Conservation (phyloP, 1,284 basidiomycete species). For the Sanghuangporus weigelae region DNA sequence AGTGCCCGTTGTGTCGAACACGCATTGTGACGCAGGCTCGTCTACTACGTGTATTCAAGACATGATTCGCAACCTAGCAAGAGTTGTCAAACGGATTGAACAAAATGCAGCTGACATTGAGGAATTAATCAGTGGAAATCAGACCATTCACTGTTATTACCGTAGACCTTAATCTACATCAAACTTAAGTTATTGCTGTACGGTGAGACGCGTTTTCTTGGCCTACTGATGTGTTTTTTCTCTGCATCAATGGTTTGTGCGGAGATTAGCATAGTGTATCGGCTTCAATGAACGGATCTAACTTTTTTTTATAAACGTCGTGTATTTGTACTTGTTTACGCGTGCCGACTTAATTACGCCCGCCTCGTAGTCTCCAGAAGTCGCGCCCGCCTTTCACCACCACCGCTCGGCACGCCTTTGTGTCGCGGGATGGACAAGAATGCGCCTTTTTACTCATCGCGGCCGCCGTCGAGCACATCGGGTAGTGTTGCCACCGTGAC, state of each 20-base stretch:
- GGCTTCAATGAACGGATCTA: not conserved
- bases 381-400: too few relatives aligned
- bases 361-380: too few relatives aligned
- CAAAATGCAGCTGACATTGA: too few relatives aligned
- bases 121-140: too few relatives aligned
- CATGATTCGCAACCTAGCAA: conserved; percentile 31
- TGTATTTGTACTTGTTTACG: not conserved
- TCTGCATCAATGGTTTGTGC: not conserved
- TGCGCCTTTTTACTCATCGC: not conserved
- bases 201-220: not conserved
- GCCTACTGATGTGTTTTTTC: not conserved
- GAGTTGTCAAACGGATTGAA: too few relatives aligned
- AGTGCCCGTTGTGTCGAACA: conserved; percentile 84
- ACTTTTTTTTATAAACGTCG: not conserved
- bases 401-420: too few relatives aligned
- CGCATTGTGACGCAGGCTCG: conserved; percentile 79
- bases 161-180: too few relatives aligned
- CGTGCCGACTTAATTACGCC: not conserved
- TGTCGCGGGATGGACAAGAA: too few relatives aligned
- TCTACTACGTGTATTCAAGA: conserved; percentile 75
- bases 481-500: not conserved
- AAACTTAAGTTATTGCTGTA: too few relatives aligned
- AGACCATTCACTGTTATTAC: too few relatives aligned
- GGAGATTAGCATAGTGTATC: too few relatives aligned
- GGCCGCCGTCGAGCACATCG: not conserved